phyloP scores from a whole-genome alignment of 2,329 filamentous ascomycete genomes.

The Talaromyces sp. region DNA sequence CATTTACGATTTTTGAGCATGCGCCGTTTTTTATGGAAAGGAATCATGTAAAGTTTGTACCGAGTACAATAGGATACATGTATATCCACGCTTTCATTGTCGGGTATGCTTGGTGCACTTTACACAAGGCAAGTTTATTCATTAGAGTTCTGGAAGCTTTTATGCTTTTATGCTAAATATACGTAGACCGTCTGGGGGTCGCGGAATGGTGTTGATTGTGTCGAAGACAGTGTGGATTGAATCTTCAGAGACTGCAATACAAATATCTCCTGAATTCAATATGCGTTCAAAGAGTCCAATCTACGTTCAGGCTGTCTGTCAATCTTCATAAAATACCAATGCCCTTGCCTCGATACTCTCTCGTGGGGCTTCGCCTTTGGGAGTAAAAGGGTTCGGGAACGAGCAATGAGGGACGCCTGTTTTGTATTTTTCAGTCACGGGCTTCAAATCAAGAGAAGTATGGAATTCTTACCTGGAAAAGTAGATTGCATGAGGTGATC shows the following conservation, averaged over 20 bases:
- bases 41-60: not conserved
- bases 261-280: not conserved
- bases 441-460: too few relatives aligned
- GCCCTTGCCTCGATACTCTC: not conserved
- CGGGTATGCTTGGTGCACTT: not conserved
- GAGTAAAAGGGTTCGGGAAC: not conserved
- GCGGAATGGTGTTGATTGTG: not conserved
- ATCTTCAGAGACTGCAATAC: too few relatives aligned
- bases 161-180: not conserved
- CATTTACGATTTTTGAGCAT: not conserved
- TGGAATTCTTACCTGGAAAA: not conserved
- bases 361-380: not conserved
- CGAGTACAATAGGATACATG: not conserved
- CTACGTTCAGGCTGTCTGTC: not conserved
- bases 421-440: too few relatives aligned
- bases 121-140: not conserved
- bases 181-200: not conserved
- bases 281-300: not conserved
- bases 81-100: not conserved
- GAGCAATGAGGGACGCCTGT: not conserved
- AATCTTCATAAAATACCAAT: not conserved
- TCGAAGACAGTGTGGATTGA: not conserved
- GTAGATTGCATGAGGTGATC: not conserved
- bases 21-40: not conserved
- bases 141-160: too few relatives aligned